These are phyloP conservation scores for Ascochyta lentis DNA, from an alignment of 2,329 filamentous ascomycete species.

Conservation along the genomic window DNA sequence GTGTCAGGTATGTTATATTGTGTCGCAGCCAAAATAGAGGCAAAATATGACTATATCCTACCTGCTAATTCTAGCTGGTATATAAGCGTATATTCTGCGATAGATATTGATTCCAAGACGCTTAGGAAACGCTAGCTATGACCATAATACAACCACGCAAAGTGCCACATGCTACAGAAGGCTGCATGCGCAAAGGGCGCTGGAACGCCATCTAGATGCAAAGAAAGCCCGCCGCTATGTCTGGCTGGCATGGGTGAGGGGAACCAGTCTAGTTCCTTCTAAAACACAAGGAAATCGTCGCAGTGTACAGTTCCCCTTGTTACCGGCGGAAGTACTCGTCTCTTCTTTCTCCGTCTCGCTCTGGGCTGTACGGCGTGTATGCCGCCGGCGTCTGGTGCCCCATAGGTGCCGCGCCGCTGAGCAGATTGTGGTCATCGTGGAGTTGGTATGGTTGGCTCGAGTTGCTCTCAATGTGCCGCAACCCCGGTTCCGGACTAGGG, in stretches of 20 bases:
- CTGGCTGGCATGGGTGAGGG: neutral
- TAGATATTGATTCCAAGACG: too few relatives aligned
- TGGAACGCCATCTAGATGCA: conserved; percentile 8
- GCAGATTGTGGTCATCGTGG: conserved; percentile 33
- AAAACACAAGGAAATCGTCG: neutral
- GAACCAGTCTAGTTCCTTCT: neutral
- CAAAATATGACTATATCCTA: too few relatives aligned
- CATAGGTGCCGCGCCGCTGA: conserved; percentile 45
- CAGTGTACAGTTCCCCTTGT: neutral
- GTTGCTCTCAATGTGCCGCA: conserved; percentile 33
- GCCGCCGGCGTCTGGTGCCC: conserved; percentile 25
- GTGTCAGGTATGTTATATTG: too few relatives aligned
- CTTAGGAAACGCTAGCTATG: too few relatives aligned
- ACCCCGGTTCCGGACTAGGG: conserved; percentile 42
- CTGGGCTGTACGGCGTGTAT: conserved; percentile 42
- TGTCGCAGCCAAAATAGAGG: too few relatives aligned
- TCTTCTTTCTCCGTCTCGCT: conserved; percentile 26
- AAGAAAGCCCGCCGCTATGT: neutral
- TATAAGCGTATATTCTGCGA: too few relatives aligned
- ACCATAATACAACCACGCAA: too few relatives aligned
- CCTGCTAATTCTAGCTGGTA: too few relatives aligned
- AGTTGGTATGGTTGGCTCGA: conserved; percentile 32
- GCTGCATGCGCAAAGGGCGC: too few relatives aligned
- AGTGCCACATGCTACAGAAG: too few relatives aligned
- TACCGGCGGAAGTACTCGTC: conserved; percentile 33